Base-by-base conservation (phyloP, 345 rosid genomes). In the Aquilaria malaccensis region DNA sequence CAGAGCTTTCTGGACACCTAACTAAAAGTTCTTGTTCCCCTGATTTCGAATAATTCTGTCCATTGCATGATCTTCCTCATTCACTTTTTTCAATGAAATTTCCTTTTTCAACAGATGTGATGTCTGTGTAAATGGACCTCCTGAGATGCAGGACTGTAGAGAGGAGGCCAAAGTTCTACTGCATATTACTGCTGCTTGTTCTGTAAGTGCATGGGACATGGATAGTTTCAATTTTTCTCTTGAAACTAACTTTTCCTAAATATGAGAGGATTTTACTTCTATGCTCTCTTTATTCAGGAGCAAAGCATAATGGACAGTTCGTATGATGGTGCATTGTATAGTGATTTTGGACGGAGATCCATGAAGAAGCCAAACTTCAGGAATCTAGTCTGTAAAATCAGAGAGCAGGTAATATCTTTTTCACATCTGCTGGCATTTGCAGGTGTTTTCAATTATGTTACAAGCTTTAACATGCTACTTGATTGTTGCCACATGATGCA, bases 91-190 rank as follows among this genome's bases (percentile, higher is more conserved):
- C 52, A 10, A 48, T 47, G 52, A 9, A 48, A 45, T 52, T 72
- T 9, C 43, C 37, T 30, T 63, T 60, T 62, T 56, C 52, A 54
- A 60, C 83, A 88, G 96, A 79, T 91, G 98, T 56, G 98, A 91
- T 68, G 76, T 83, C 58, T 91, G 98, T 70, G 78, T 71, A 64
- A 49, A 74, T 43, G 95, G 90, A 63, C 83, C 95, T 59, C 92
- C 96, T n/a, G 67, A 78, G 55, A 74, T 59, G 74, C 78, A 77
- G 62, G 77, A 88, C 72, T 65, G 83, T 67, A 82, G 71, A 74
- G 96, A 85, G 80, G 90, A 88, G 72, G 87, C 87, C 52, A 76
- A 72, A 52, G 63, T 78, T 61, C 74, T 88, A 50, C 70, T 91
- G 88, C 90, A 88, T 72, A 80, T 76, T 60, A 72, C 88, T 59